These are phyloP conservation scores for Hymenochaete sp. DNA, from an alignment of 1,284 basidiomycete species.

Conservation along the genomic window DNA sequence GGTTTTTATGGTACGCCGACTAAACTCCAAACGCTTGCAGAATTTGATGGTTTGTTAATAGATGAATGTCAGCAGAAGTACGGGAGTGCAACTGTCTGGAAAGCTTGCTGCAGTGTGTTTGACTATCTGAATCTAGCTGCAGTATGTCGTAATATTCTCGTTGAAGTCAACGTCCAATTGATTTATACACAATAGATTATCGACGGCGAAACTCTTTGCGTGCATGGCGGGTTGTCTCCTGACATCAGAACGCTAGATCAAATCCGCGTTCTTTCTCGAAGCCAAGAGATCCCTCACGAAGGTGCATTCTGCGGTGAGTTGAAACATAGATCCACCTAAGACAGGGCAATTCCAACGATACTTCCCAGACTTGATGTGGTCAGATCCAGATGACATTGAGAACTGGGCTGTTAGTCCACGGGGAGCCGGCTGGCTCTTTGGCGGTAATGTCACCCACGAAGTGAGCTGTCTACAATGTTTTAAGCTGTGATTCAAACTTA, in stretches of 20 bases:
- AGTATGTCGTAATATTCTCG: conserved; percentile 37
- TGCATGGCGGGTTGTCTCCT: conserved; percentile 88
- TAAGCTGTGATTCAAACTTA: background rate
- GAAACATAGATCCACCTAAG: conserved; percentile 21
- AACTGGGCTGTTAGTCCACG: conserved; percentile 94
- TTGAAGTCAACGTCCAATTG: background rate
- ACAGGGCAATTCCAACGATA: conserved; percentile 6
- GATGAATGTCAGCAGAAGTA: conserved; percentile 98
- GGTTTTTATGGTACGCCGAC: conserved; percentile 87
- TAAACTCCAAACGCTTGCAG: background rate
- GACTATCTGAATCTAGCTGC: conserved; percentile 92
- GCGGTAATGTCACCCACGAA: conserved; percentile 78
- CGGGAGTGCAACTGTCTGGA: conserved; percentile 90
- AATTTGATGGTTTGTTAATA: conserved; percentile 26
- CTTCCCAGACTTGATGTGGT: conserved; percentile 87
- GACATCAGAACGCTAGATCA: conserved; percentile 91
- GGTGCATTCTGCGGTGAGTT: conserved; percentile 86
- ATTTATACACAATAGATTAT: conserved; percentile 58
- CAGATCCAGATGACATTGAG: conserved; percentile 92
- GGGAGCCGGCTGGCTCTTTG: conserved; percentile 96
- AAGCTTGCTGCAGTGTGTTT: conserved; percentile 91
- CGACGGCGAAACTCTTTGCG: conserved; percentile 84
- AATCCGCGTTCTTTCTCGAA: conserved; percentile 82
- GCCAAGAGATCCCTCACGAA: conserved; percentile 94
- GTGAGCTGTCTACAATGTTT: conserved; percentile 32